Conservation (phyloP, 192 early-diverging fungal species). For the Chytriomyces sp. region DNA sequence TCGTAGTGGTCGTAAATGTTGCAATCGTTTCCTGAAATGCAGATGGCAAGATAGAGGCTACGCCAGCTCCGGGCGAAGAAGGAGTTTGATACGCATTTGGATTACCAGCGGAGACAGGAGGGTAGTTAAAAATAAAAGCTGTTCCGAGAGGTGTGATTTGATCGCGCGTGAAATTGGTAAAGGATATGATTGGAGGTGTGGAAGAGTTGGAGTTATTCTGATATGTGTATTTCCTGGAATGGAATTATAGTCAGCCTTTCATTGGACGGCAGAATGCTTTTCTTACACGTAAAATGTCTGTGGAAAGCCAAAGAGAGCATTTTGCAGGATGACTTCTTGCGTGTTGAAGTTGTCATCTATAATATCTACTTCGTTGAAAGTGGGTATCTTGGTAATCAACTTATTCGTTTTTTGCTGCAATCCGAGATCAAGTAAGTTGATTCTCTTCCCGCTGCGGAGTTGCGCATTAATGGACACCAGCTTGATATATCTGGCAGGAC, state of each 20-base stretch:
- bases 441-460: neutral
- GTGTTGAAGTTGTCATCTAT: constrained; percentile 12
- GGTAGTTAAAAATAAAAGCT: constrained; percentile 25
- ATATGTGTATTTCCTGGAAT: neutral
- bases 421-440: constrained; percentile 14
- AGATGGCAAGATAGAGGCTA: neutral
- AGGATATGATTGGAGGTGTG: neutral
- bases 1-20: neutral
- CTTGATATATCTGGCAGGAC: neutral
- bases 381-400: neutral
- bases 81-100: neutral
- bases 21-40: neutral
- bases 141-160: neutral
- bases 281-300: constrained; percentile 18
- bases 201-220: neutral
- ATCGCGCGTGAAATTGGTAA: neutral
- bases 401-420: neutral
- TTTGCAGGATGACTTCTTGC: neutral
- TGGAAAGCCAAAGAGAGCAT: neutral
- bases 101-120: neutral
- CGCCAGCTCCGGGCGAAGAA: neutral
- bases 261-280: neutral
- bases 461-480: neutral
- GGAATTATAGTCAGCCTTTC: neutral
- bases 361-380: constrained; percentile 19